Evolutionary conservation across 2,329 filamentous ascomycete genomes (phyloP).

Genomic region (Aspergillus caelatus): DNA sequence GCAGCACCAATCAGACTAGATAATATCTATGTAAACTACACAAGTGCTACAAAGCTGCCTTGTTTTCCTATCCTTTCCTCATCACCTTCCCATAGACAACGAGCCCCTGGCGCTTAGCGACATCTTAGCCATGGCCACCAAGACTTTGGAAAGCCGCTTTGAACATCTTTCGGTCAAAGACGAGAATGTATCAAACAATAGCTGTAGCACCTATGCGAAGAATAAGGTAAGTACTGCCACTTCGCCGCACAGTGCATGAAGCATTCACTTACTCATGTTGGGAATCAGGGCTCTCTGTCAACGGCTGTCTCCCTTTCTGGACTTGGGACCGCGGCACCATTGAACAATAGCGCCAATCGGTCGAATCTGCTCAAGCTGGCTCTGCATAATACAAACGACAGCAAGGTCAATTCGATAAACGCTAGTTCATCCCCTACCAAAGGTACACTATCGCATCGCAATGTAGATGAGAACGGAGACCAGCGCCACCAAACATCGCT

Average conservation of each 20-base stretch:
- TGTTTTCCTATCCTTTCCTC: constrained; percentile 12
- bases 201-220: constrained; percentile 65
- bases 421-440: constrained; percentile 64
- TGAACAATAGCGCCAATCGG: constrained; percentile 59
- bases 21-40: constrained; percentile 17
- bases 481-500: constrained; percentile 47
- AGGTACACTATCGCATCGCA: constrained; percentile 46
- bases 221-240: constrained; percentile 64
- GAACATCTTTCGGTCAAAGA: constrained; percentile 89
- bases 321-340: constrained; percentile 47
- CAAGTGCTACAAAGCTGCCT: background rate
- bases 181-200: constrained; percentile 71
- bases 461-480: constrained; percentile 52
- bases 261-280: constrained; percentile 22
- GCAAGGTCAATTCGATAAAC: constrained; percentile 58
- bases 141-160: constrained; percentile 81
- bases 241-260: background rate
- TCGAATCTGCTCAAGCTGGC: constrained; percentile 85
- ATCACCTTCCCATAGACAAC: background rate
- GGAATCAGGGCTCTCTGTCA: constrained; percentile 48
- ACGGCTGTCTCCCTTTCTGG: constrained; percentile 52
- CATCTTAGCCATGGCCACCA: constrained; percentile 64
- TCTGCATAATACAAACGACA: constrained; percentile 74
- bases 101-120: background rate
- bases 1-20: background rate